Evolutionary conservation across 2,329 filamentous ascomycete genomes (phyloP).

Genomic region (Capronia americana): DNA sequence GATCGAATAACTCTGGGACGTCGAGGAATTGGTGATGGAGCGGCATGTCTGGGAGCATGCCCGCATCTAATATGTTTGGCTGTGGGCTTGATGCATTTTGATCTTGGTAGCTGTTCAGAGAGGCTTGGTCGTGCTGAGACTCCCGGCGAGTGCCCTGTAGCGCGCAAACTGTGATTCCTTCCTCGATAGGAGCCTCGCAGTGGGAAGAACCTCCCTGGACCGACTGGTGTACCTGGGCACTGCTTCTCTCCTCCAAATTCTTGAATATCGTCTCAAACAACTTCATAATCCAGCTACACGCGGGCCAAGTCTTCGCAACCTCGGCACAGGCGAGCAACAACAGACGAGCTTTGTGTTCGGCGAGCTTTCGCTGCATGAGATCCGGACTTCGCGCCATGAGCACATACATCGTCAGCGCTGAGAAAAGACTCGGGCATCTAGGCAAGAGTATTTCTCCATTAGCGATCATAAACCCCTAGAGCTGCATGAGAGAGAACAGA

Average conservation of each 20-base stretch:
- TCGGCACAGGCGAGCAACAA: constrained; percentile 37
- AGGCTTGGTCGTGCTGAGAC: constrained; percentile 5
- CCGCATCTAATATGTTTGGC: neutral
- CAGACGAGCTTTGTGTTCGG: constrained; percentile 39
- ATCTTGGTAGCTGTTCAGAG: constrained; percentile 7
- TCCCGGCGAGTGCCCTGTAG: too few relatives aligned
- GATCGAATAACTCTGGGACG: constrained; percentile 16
- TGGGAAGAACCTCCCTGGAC: too few relatives aligned
- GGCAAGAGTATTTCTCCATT: too few relatives aligned
- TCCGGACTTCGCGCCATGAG: constrained; percentile 37
- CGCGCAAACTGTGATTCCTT: too few relatives aligned
- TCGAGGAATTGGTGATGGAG: constrained; percentile 19
- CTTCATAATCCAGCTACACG: constrained; percentile 38
- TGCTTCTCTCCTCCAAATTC: constrained; percentile 15
- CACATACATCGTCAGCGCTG: constrained; percentile 38
- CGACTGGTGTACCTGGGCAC: too few relatives aligned
- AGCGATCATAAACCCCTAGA: too few relatives aligned
- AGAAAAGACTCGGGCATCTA: constrained; percentile 36
- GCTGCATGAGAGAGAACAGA: too few relatives aligned
- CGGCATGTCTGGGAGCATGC: constrained; percentile 3
- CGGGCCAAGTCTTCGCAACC: constrained; percentile 39
- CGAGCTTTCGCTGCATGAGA: constrained; percentile 35
- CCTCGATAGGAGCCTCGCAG: too few relatives aligned
- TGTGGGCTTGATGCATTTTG: neutral
- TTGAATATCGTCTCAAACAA: constrained; percentile 28